Conservation (phyloP, 306 rosid species). For the Calophaca sinica region DNA sequence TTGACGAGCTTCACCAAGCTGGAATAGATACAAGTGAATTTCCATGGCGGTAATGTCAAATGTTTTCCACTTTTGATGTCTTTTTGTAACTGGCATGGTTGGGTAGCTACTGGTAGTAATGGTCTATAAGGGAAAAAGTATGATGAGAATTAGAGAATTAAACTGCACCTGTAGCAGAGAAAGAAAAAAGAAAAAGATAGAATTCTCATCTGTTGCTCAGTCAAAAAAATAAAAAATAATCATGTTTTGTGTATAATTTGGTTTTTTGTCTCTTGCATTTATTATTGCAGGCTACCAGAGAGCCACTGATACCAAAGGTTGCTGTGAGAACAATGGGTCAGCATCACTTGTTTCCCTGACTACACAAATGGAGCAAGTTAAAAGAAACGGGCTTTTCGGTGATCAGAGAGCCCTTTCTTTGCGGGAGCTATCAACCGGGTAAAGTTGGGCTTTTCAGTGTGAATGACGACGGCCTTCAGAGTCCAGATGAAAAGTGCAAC, state of each 20-base stretch:
- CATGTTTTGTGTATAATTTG: conserved; percentile 37
- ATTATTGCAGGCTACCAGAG: conserved; percentile 80
- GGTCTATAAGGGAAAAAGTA: not conserved
- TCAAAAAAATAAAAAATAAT: not conserved
- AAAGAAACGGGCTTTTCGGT: conserved; percentile 28
- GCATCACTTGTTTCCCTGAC: conserved; percentile 29
- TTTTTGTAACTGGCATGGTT: conserved; percentile 12
- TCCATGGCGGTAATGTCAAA: conserved; percentile 87
- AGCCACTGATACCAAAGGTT: conserved; percentile 68
- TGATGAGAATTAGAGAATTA: too few species aligned
- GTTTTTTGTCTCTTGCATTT: conserved; percentile 40
- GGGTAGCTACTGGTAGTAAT: conserved; percentile 9
- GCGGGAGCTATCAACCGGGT: conserved; percentile 17
- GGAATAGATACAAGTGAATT: conserved; percentile 98
- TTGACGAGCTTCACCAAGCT: conserved; percentile 96
- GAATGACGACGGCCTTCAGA: conserved; percentile 23
- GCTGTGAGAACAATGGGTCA: conserved; percentile 11
- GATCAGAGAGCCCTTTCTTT: conserved; percentile 31
- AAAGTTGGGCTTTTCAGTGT: conserved; percentile 12
- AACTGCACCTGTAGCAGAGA: not conserved
- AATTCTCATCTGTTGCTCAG: not conserved
- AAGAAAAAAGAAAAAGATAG: conserved; percentile 12
- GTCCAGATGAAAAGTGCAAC: conserved; percentile 38
- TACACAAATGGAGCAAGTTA: conserved; percentile 24
- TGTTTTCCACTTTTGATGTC: conserved; percentile 21